Evolutionary conservation across 208 protist genomes (phyloP).

Genomic region (Leishmania tropica): DNA sequence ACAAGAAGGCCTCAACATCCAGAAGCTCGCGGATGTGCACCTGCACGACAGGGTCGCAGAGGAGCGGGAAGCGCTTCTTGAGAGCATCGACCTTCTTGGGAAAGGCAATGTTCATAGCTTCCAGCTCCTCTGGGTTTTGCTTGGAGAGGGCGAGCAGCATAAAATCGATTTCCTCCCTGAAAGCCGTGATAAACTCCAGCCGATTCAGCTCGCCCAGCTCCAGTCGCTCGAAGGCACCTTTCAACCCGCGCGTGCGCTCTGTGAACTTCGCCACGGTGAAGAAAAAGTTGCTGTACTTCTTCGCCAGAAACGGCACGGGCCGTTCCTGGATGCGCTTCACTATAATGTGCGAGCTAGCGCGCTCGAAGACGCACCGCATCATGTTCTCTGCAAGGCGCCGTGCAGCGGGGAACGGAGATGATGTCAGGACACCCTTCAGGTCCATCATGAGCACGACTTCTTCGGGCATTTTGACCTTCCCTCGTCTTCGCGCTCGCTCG

Average conservation of each 20-base stretch:
- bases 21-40: conserved; percentile 61
- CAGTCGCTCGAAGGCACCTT: conserved; percentile 62
- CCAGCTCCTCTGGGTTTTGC: conserved; percentile 67
- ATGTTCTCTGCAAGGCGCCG: conserved; percentile 69
- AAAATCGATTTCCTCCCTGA: conserved; percentile 57
- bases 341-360: conserved; percentile 58
- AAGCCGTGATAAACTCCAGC: conserved; percentile 59
- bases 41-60: conserved; percentile 69
- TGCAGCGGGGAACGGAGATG: conserved; percentile 64
- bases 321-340: conserved; percentile 33
- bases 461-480: conserved; percentile 41
- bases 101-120: conserved; percentile 55
- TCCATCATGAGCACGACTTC: conserved; percentile 86
- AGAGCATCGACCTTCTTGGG: conserved; percentile 52
- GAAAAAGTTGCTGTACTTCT: conserved; percentile 78
- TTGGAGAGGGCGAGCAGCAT: conserved; percentile 64
- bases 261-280: conserved; percentile 70
- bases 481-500: background rate
- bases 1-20: conserved; percentile 73
- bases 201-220: conserved; percentile 80
- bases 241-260: conserved; percentile 49
- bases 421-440: conserved; percentile 66
- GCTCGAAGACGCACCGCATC: conserved; percentile 77
- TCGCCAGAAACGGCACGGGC: conserved; percentile 53
- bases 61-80: conserved; percentile 62